Base-by-base conservation (phyloP, 495 filamentous ascomycete genomes). In the Schizothecium vesticola region DNA sequence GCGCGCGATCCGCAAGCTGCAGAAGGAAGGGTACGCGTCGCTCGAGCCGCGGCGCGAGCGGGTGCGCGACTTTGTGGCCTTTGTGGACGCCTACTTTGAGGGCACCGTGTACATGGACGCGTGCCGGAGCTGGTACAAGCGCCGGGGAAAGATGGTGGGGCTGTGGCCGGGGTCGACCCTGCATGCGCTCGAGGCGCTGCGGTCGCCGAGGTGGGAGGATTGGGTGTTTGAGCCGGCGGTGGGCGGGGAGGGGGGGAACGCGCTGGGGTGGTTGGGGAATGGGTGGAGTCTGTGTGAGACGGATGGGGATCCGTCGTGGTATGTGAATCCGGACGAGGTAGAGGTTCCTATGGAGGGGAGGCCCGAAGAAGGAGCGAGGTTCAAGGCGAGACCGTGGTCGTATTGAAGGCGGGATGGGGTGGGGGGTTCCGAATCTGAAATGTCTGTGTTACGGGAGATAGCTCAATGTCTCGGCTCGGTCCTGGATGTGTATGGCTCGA, bases 41-140 rank as follows among this genome's bases (percentile, higher is more conserved):
- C 83, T 81, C 29, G 79, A 80, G 9, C 88, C 89, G 0, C 80
- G 79, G 10, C 73, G 80, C 25, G 76, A 83, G 57, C 84, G 88
- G 0, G 80, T 89, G 0, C 80, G 83, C 60, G 88, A 91, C 63
- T 91, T 90, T 71, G 75, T 82, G 33, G 83, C 81, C 19, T 89
- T 86, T 71, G 85, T 84, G 58, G 84, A 87, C 63, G 77, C 80
- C n/a, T 91, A 89, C 73, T 90, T 90, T 70, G 80, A 84, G 61
- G 76, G 81, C 21, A 91, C 88, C 3, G 89, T 90, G 3, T 87
- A 88, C 79, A 81, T 84, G 13, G 86, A 87, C 12, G 81, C 86
- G 31, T 93, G 90, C 75, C 84, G 84, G 21, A 88, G 85, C n/a
- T 93, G 90, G 90, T 90, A 90, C 72, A 88, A 89, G 60, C 68